Conservation (phyloP, 73 alveolate species). For the Paramecium pentaurelia region DNA sequence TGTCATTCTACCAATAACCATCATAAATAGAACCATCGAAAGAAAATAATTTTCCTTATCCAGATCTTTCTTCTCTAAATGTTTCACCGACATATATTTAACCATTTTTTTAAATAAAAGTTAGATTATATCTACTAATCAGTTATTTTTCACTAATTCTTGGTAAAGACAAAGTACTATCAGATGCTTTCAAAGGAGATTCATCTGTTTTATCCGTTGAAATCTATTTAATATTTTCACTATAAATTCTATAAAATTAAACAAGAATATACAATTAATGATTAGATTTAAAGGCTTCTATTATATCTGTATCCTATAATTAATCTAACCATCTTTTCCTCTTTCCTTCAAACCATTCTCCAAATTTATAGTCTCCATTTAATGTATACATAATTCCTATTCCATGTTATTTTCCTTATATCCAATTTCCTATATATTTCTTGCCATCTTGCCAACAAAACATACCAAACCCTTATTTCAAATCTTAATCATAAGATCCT, state of each 20-base stretch:
- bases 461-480: conserved; percentile 73
- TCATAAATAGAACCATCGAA: conserved; percentile 52
- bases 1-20: conserved; percentile 51
- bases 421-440: conserved; percentile 63
- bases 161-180: not conserved
- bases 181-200: not conserved
- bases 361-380: conserved; percentile 32
- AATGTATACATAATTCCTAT: conserved; percentile 30
- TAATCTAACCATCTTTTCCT: conserved; percentile 45
- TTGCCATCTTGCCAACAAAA: conserved; percentile 69
- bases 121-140: not conserved
- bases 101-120: not conserved
- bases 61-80: not conserved
- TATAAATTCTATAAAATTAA: not conserved
- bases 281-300: not conserved
- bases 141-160: not conserved
- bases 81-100: conserved; percentile 54
- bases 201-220: not conserved
- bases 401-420: conserved; percentile 63
- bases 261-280: not conserved
- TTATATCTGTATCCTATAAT: not conserved
- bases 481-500: conserved; percentile 65
- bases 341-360: conserved; percentile 65
- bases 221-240: not conserved
- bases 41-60: conserved; percentile 71